Base-by-base conservation (phyloP, 1,139 yeast species). In the Yamadazyma buinensis region DNA sequence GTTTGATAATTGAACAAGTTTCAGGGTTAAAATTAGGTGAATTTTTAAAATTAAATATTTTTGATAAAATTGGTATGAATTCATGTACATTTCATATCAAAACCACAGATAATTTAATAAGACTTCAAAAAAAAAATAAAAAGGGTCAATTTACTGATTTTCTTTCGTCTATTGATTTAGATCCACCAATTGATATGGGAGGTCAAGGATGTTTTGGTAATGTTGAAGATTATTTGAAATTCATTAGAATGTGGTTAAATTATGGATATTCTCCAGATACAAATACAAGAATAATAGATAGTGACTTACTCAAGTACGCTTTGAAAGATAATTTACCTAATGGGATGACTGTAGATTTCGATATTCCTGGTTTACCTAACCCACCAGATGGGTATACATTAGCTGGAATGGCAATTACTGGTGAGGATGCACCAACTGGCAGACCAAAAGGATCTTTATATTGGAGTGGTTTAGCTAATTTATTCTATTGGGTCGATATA, bases 371-470 rank as follows among this genome's bases (percentile, higher is more conserved):
- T 5, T 12, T 42, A 3, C 53, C 55, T 3, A 42, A 44, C n/a
- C 77, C 80, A 29, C 92, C 92, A 18, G 83, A 81, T 44, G 97
- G 96, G 2, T 90, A 77, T 55, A 78, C 82, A 42, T 67, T 92
- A 51, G 77, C 80, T 53, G 84, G 84, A 18, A 83, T 83, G 58
- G 79, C 80, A 18, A 86, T 85, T 53, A 84, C 94, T 11, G 48
- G 41, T 26, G 55, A 55, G 29, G 43, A 43, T 3, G 42, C 59
- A 15, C 56, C 61, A 1, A 58, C 68, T 1, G 77, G 77, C 2
- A 52, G 76, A 39, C 66, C 72, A 1, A 44, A 47, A 11, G 67
- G 68, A 0, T 45, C 67, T 5, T 43, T 64, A 15, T 64, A 61
- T 44, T 72, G 78, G 77, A 54, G 63, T 26, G 77, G 77, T 0